Evolutionary conservation across 73 alveolate genomes (phyloP).

Genomic region (Paramecium octaurelia): DNA sequence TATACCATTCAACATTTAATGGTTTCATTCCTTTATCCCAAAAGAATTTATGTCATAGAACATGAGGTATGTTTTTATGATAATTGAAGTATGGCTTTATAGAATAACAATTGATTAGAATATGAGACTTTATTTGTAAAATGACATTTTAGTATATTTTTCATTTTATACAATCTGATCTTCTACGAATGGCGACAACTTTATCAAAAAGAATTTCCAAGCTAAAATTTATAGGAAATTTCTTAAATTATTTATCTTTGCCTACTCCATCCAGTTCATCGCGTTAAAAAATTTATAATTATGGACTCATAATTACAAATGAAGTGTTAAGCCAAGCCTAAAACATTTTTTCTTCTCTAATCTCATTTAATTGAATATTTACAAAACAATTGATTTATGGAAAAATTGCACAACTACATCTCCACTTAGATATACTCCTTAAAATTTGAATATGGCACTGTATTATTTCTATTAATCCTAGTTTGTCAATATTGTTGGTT

Average conservation of each 20-base stretch:
- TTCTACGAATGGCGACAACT: neutral
- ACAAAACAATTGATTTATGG: conserved; percentile 42
- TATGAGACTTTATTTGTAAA: conserved; percentile 15
- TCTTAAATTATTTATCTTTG: neutral
- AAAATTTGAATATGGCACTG: neutral
- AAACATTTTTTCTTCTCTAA: conserved; percentile 58
- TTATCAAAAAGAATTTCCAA: neutral
- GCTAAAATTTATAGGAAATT: neutral
- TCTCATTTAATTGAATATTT: neutral
- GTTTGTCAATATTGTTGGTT: neutral
- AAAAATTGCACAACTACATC: conserved; percentile 49
- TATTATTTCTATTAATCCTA: neutral
- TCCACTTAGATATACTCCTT: conserved; percentile 21
- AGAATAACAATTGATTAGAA: neutral
- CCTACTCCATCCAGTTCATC: neutral
- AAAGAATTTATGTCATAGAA: neutral
- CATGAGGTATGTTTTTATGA: conserved; percentile 19
- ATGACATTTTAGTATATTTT: neutral
- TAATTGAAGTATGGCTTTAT: neutral
- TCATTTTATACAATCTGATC: neutral
- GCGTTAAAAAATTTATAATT: neutral
- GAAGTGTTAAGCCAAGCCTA: conserved; percentile 52
- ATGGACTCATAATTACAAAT: neutral
- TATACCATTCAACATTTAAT: no score
- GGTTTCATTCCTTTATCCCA: neutral